Base-by-base conservation (phyloP, 1,284 basidiomycete genomes). In the Ceratobasidium sp. region DNA sequence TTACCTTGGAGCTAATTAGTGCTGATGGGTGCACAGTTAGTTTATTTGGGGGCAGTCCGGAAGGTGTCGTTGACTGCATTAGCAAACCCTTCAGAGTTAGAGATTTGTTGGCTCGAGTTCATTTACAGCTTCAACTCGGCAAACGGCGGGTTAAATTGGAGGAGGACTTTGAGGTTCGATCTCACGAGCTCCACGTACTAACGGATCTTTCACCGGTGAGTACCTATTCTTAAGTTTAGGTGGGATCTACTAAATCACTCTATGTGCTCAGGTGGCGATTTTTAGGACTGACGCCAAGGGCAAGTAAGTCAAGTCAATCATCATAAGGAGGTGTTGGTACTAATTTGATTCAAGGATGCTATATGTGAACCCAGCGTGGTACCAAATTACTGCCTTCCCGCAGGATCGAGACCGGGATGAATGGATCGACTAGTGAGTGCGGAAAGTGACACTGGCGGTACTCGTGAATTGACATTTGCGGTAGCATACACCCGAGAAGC, bases 31-130 rank as follows among this genome's bases (percentile, higher is more conserved):
- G 8, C 17, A 10, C 31, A 68, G 64, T 25, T 1, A 42, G 6
- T 6, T 47, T 68, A 13, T 55, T 68, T 42, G 42, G 34, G 4
- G 53, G 49, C 10, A 31, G 35, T n/a, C 20, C 29, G 2, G 64
- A 68, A 5, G 79, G 78, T 8, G 80, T 79, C 0, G 81, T 82
- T 68, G 79, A 77, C 22, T 68, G 75, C 54, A 74, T 77, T 22
- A 71, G 70, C 42, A 77, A 77, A 69, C 77, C 77, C 8, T 77
- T 77, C 69, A 60, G 73, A 55, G 71, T 73, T 0, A 72, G 78
- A 38, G 81, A 82, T 69, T 73, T 82, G 29, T 73, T 82, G n/a
- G 81, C 81, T 5, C 75, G 82, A 1, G 73, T 73, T 15, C 75
- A 76, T 67, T 65, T 77, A 15, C 76, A 76, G 64, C 70, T 75